These are phyloP conservation scores for Dimocarpus longan DNA, from an alignment of 345 rosid genomes.

Conservation along the genomic window DNA sequence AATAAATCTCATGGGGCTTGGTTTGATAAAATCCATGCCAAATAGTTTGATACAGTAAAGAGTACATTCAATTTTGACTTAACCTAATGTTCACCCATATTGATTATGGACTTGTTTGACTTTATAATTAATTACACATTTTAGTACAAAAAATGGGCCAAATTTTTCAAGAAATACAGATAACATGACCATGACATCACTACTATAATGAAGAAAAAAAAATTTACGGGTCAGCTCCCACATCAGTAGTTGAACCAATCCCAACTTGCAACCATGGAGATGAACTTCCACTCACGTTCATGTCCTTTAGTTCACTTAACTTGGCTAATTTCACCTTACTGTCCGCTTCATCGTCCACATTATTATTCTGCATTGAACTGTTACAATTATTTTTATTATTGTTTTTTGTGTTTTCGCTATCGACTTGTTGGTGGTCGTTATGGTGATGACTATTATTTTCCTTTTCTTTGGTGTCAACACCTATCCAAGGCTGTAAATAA, in stretches of 20 bases:
- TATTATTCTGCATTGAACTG: constrained; percentile 23
- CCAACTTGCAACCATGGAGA: constrained; percentile 88
- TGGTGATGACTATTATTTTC: constrained; percentile 18
- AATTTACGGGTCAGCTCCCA: constrained; percentile 37
- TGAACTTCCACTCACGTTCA: constrained; percentile 44
- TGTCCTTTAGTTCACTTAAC: constrained; percentile 66
- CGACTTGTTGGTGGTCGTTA: constrained; percentile 16
- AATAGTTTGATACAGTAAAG: neutral
- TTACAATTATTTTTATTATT: constrained; percentile 10
- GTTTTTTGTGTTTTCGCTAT: constrained; percentile 20
- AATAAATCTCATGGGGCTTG: constrained; percentile 18
- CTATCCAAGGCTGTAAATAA: constrained; percentile 47
- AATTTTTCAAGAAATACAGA: neutral
- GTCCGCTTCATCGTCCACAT: constrained; percentile 63
- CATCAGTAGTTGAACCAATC: constrained; percentile 54
- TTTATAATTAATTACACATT: constrained; percentile 20
- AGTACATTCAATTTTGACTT: constrained; percentile 8
- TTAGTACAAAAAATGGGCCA: neutral
- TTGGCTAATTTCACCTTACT: constrained; percentile 62
- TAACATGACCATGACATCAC: neutral
- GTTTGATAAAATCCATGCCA: constrained; percentile 11
- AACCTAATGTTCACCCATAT: constrained; percentile 9
- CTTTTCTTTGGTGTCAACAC: constrained; percentile 35
- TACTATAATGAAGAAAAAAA: neutral
- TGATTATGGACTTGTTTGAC: constrained; percentile 7